These are phyloP conservation scores for Madurella mycetomatis DNA, from an alignment of 2,329 filamentous ascomycete genomes.

Conservation along the genomic window DNA sequence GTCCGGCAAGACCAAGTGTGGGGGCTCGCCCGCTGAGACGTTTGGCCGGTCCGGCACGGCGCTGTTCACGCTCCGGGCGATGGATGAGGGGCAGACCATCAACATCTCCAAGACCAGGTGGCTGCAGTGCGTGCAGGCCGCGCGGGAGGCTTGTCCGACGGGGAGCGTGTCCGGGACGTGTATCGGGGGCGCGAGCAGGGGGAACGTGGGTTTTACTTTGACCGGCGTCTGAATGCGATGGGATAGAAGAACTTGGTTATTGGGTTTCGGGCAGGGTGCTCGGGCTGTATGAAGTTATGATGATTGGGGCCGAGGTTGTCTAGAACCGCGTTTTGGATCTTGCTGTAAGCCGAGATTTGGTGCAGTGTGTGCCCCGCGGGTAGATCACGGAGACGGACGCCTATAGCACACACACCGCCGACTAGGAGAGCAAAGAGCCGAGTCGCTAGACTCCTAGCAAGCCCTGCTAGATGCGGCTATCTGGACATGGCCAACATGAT, in stretches of 20 bases:
- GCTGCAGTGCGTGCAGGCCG: constrained; percentile 52
- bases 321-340: not conserved
- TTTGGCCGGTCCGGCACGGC: constrained; percentile 44
- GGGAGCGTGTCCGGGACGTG: constrained; percentile 46
- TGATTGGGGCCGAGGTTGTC: not conserved
- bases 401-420: not conserved
- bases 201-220: constrained; percentile 43
- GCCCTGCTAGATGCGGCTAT: too few species aligned
- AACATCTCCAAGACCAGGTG: constrained; percentile 49
- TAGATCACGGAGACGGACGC: too few species aligned
- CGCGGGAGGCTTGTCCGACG: constrained; percentile 46
- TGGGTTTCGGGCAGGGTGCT: not conserved
- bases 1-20: constrained; percentile 40
- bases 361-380: not conserved
- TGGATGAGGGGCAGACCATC: constrained; percentile 42
- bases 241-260: not conserved
- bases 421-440: too few species aligned
- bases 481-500: too few species aligned
- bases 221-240: constrained; percentile 24
- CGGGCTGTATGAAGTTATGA: not conserved
- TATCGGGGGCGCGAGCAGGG: constrained; percentile 43
- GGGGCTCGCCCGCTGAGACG: constrained; percentile 41
- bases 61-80: constrained; percentile 43
- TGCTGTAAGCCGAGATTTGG: too few species aligned
- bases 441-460: too few species aligned